Evolutionary conservation across 2,329 filamentous ascomycete genomes (phyloP).

Genomic region (Sarocladium oryzae): DNA sequence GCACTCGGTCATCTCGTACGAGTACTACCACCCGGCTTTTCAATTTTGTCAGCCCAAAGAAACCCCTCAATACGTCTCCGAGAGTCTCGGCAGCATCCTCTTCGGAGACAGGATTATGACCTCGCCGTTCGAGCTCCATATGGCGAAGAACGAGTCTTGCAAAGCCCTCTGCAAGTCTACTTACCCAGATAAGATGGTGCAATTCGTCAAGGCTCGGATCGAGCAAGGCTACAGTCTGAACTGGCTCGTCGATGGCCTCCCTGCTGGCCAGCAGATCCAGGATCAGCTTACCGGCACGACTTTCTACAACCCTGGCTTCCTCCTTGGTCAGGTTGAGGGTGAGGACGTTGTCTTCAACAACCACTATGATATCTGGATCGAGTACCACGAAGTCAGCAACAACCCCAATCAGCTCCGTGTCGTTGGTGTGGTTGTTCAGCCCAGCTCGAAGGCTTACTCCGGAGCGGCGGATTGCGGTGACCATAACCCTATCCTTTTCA

Average conservation of each 20-base stretch:
- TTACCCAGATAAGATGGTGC: slow-evolving; percentile 58
- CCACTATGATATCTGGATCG: slow-evolving; percentile 89
- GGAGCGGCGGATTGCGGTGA: slow-evolving; percentile 58
- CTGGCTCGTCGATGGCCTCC: slow-evolving; percentile 91
- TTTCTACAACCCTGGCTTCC: slow-evolving; percentile 90
- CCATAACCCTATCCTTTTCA: slow-evolving; percentile 55
- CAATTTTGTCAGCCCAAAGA: slow-evolving; percentile 78
- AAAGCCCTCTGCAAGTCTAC: slow-evolving; percentile 67
- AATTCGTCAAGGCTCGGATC: slow-evolving; percentile 80
- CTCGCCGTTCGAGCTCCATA: slow-evolving; percentile 85
- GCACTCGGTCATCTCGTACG: slow-evolving; percentile 89
- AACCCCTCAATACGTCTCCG: slow-evolving; percentile 72
- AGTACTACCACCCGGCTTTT: slow-evolving; percentile 88
- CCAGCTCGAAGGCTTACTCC: slow-evolving; percentile 59
- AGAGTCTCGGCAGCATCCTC: slow-evolving; percentile 83
- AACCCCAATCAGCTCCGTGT: slow-evolving; percentile 69
- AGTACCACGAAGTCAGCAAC: slow-evolving; percentile 76
- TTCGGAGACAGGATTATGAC: slow-evolving; percentile 97
- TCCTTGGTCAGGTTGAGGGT: slow-evolving; percentile 55
- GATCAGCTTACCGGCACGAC: slow-evolving; percentile 70
- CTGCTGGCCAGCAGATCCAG: slow-evolving; percentile 75
- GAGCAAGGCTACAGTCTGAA: slow-evolving; percentile 84
- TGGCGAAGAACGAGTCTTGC: slow-evolving; percentile 83
- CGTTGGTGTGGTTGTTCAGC: slow-evolving; percentile 85
- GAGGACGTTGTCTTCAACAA: slow-evolving; percentile 70